Evolutionary conservation across 164 flowering plant species (phyloP), one percentile per base, ranked within the genome.

Genomic region (Chimonanthus praecox): DNA sequence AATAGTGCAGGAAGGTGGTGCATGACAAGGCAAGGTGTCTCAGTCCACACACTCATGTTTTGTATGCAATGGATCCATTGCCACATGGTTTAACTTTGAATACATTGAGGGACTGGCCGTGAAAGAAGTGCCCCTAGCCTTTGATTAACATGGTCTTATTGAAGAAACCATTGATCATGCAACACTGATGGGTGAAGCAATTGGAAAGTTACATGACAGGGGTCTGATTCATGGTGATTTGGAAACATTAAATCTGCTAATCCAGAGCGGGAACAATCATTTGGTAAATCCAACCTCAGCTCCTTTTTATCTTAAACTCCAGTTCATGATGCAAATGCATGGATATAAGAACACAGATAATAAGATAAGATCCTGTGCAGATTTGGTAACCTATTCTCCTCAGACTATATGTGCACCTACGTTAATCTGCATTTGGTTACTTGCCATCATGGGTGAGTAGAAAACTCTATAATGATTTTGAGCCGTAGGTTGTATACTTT

Each of bases 191-290:
- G 98, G 99, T 20, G 80, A 77, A 77, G 91, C 97, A 67, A 88
- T 92, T 78, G 98, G 85, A 21, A 96, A 92, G 77, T 68, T 96
- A 47, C 97, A 96, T 80, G 98, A 96, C 79, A 97, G 99, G 74
- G 97, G 97, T 58, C 85, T 96, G 54, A 78, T 92, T 80, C 99
- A 94, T 79, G 99, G 99, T 15, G 98, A 96, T 77, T 80, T 96
- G 79, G 94, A 97, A 67, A 92, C 99, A 71, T 96, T 98, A 68
- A 96, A 96, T 85, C 89, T 94, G 97, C 80, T 96, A 50, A 70
- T 94, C 13, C 80, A 77, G 21, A 82, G 62, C 76, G 85, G 79
- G 74, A 86, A 84, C 71, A 91, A 96, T 82, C 88, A 90, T 77
- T 81, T 95, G 87, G 99, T 95, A 75, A 84, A 87, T 66, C 15